Percentiles rank a stretch among this genome's conserved stretches.
These are phyloP conservation scores for Aspergillus biplanus DNA, from an alignment of 495 filamentous ascomycete genomes.

Conservation along the genomic window DNA sequence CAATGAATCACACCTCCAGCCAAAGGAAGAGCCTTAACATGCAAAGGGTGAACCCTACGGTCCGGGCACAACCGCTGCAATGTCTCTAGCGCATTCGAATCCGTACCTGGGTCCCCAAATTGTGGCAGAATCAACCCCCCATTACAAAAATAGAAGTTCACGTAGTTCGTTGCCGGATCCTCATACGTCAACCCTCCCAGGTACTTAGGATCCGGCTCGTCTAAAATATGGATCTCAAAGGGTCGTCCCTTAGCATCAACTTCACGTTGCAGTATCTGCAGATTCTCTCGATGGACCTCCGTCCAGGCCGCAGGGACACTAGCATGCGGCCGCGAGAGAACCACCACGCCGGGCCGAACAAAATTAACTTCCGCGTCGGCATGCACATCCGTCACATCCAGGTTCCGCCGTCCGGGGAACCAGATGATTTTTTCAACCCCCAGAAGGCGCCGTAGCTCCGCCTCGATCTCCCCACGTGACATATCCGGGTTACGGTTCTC, in stretches of 20 bases:
- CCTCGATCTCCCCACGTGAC: constrained; percentile 26
- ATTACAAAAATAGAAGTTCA: constrained; percentile 44
- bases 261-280: constrained; percentile 23
- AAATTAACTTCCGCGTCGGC: constrained; percentile 40
- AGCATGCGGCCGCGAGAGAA: constrained; percentile 32
- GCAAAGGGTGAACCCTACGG: constrained; percentile 18
- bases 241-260: constrained; percentile 34
- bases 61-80: constrained; percentile 29
- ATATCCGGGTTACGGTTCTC: constrained; percentile 34
- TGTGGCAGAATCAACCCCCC: constrained; percentile 37
- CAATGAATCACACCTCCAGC: constrained; percentile 41
- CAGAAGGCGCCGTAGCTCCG: constrained; percentile 29
- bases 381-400: constrained; percentile 42
- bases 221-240: constrained; percentile 11
- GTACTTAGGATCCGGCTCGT: constrained; percentile 36
- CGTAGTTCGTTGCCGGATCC: constrained; percentile 36
- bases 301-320: constrained; percentile 25
- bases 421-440: constrained; percentile 38
- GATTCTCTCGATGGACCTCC: constrained; percentile 37
- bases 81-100: constrained; percentile 31
- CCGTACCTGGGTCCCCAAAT: constrained; percentile 36
- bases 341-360: constrained; percentile 37
- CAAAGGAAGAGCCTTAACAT: constrained; percentile 33
- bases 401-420: constrained; percentile 35
- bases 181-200: constrained; percentile 29